Percentiles rank a stretch among this genome's conserved stretches.
Evolutionary conservation across 83 land plant species (phyloP).

Genomic region (Picea abies): DNA sequence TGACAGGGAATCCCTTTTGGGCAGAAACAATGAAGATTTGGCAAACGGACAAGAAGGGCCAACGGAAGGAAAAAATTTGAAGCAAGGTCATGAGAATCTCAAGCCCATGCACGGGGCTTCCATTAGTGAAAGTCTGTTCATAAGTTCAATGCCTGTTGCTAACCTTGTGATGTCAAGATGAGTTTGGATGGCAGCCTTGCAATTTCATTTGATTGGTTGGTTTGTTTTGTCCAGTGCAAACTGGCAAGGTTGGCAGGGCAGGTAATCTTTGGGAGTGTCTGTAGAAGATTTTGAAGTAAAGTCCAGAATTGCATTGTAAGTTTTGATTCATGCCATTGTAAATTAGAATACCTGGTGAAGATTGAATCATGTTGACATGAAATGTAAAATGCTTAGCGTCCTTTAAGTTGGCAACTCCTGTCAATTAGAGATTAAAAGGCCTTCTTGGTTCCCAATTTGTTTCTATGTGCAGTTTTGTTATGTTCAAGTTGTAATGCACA

Average conservation of each 20-base stretch:
- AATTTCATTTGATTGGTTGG: slow-evolving; percentile 5
- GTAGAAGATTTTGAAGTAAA: not conserved
- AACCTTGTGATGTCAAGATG: slow-evolving; percentile 21
- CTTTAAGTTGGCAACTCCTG: not conserved
- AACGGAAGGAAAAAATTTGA: not conserved
- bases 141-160: slow-evolving; percentile 18
- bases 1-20: not conserved
- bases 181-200: slow-evolving; percentile 5
- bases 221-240: not conserved
- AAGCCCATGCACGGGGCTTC: slow-evolving; percentile 13
- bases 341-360: not conserved
- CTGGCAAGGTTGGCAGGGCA: slow-evolving; percentile 8
- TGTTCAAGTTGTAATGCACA: not conserved
- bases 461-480: slow-evolving; percentile 9
- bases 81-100: slow-evolving; percentile 13
- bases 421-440: not conserved
- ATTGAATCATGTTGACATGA: not conserved
- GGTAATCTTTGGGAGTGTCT: slow-evolving; percentile 9
- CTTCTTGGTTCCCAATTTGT: not conserved
- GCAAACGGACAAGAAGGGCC: slow-evolving; percentile 1
- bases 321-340: slow-evolving; percentile 12
- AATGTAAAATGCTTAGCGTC: not conserved
- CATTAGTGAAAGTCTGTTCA: slow-evolving; percentile 6
- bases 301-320: slow-evolving; percentile 13
- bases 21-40: not conserved